These are phyloP conservation scores for Xylaria nigripes DNA, from an alignment of 495 filamentous ascomycete genomes.

Conservation along the genomic window DNA sequence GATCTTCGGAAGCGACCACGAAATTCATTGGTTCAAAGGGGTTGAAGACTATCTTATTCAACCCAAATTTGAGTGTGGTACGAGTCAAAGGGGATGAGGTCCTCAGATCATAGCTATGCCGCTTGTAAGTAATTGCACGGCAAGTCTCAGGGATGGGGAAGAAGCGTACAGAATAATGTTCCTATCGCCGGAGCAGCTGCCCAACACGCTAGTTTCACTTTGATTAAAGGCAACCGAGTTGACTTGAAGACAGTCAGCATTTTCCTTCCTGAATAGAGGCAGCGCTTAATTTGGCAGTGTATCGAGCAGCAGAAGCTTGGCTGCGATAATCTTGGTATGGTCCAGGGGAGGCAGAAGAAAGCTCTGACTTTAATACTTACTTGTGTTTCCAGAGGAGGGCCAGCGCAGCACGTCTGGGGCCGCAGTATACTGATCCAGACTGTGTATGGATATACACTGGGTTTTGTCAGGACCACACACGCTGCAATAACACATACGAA, in stretches of 20 bases:
- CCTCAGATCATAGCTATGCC: slow-evolving; percentile 54
- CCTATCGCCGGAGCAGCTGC: slow-evolving; percentile 72
- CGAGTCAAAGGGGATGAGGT: slow-evolving; percentile 77
- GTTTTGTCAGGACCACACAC: not conserved
- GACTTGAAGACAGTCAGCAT: slow-evolving; percentile 28
- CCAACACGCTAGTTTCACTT: slow-evolving; percentile 83
- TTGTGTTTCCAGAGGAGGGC: slow-evolving; percentile 86
- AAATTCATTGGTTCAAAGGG: slow-evolving; percentile 95
- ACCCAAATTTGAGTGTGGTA: slow-evolving; percentile 67
- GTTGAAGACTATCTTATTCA: slow-evolving; percentile 86
- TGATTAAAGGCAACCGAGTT: slow-evolving; percentile 86
- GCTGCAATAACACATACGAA: not conserved
- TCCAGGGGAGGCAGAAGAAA: not conserved
- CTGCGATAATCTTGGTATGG: too few relatives aligned
- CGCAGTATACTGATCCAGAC: slow-evolving; percentile 65
- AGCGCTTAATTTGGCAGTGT: not conserved
- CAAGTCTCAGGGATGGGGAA: slow-evolving; percentile 30
- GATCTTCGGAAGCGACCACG: slow-evolving; percentile 62
- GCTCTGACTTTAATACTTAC: not conserved
- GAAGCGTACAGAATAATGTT: slow-evolving; percentile 58
- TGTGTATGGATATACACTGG: slow-evolving; percentile 71
- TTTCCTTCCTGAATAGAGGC: not conserved
- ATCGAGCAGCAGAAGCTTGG: not conserved
- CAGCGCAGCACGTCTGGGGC: slow-evolving; percentile 75
- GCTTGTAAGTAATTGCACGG: not conserved